A percentile compares a stretch with the other conserved stretches of the same genome.
Conservation (phyloP, 1,284 basidiomycete genomes). For the Amylostereum areolatum region DNA sequence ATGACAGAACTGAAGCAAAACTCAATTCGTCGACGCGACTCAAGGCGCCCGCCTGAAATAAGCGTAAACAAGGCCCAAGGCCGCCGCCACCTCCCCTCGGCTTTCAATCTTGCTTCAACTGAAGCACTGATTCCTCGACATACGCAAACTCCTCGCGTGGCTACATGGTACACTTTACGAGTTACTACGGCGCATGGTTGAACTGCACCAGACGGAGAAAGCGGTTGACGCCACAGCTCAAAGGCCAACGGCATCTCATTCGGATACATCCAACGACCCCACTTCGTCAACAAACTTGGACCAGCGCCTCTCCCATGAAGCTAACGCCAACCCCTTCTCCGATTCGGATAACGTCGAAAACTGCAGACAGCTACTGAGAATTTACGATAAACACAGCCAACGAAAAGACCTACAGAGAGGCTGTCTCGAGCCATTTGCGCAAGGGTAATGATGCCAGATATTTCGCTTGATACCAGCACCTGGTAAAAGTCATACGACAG, state of each 20-base stretch:
- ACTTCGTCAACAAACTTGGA: constrained; percentile 7
- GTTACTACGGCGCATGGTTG: no score
- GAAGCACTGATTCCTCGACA: no score
- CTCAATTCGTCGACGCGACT: no score
- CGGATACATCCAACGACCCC: background rate
- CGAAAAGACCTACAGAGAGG: constrained; percentile 39
- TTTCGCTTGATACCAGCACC: constrained; percentile 61
- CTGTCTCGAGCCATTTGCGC: constrained; percentile 59
- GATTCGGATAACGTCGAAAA: constrained; percentile 43
- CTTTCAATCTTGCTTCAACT: no score
- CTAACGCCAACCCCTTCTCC: constrained; percentile 41
- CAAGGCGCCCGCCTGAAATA: no score
- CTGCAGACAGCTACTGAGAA: constrained; percentile 25
- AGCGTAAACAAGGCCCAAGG: no score
- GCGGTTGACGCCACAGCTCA: no score
- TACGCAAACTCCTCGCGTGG: no score
- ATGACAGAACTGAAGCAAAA: background rate
- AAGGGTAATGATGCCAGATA: constrained; percentile 55
- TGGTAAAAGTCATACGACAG: constrained; percentile 71
- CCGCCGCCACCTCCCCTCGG: no score
- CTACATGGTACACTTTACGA: no score
- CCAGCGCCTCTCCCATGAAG: constrained; percentile 51
- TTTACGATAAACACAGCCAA: background rate
- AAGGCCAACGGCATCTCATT: background rate
- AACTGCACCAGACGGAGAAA: no score